These are phyloP conservation scores for Acanthamoeba lenticulata DNA, from an alignment of 208 protist species.

Conservation along the genomic window DNA sequence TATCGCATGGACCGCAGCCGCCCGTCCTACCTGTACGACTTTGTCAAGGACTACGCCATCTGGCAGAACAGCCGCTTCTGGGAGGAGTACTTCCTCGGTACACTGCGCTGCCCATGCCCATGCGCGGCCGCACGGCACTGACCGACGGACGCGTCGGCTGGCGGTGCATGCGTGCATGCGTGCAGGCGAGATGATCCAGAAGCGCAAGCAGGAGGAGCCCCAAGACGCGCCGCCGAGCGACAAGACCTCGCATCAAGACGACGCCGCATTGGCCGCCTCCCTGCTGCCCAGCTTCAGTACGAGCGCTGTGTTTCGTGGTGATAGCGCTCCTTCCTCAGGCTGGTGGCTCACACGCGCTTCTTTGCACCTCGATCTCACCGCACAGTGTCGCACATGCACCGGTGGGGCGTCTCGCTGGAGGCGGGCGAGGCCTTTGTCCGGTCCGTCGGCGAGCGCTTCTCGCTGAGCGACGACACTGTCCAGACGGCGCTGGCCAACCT, in stretches of 20 bases:
- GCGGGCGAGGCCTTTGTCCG: background rate
- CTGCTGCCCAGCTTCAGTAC: background rate
- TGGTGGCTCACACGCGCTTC: background rate
- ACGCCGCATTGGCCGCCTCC: background rate
- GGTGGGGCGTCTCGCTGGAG: background rate
- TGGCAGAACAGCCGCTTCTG: slow-evolving; percentile 50
- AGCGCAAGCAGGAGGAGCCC: background rate
- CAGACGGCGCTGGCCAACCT: background rate
- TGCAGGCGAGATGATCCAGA: slow-evolving; percentile 26
- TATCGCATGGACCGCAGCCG: background rate
- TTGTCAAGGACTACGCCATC: slow-evolving; percentile 6
- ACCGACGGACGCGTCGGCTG: too few species aligned
- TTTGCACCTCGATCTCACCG: background rate
- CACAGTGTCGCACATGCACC: background rate
- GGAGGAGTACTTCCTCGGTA: slow-evolving; percentile 50
- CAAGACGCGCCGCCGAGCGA: background rate
- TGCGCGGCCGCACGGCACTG: background rate
- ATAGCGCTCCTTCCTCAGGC: background rate
- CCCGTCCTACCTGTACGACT: slow-evolving; percentile 14
- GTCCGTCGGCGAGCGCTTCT: slow-evolving; percentile 7
- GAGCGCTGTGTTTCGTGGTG: background rate
- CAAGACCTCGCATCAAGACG: background rate
- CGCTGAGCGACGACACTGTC: background rate
- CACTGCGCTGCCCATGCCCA: background rate
- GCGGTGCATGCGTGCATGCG: too few species aligned